These are phyloP conservation scores for Stachybotrys chlorohalonatus DNA, from an alignment of 2,329 filamentous ascomycete genomes.

Conservation along the genomic window DNA sequence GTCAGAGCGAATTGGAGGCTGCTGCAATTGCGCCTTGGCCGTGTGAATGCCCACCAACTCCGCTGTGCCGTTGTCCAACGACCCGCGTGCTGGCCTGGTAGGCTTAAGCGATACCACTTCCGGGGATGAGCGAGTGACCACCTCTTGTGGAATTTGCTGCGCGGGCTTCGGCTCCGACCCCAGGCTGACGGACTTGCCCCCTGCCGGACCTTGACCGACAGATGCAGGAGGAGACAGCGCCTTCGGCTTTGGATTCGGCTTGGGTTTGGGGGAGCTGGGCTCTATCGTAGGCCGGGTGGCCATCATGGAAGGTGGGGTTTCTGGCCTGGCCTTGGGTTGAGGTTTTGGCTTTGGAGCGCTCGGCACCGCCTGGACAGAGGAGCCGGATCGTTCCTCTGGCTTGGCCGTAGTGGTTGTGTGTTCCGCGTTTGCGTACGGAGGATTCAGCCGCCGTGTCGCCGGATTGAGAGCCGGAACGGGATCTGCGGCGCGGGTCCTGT, in stretches of 20 bases:
- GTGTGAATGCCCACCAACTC: background rate
- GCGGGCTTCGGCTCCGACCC: background rate
- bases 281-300: background rate
- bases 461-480: background rate
- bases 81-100: background rate
- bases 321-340: background rate
- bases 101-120: constrained; percentile 20
- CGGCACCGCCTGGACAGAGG: background rate
- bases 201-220: constrained; percentile 1
- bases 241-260: constrained; percentile 14
- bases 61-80: background rate
- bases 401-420: background rate
- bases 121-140: constrained; percentile 9
- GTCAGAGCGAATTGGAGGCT: background rate
- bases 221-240: constrained; percentile 5
- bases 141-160: constrained; percentile 7
- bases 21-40: background rate
- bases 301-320: background rate
- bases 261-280: constrained; percentile 12
- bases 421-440: background rate
- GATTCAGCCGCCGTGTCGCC: background rate
- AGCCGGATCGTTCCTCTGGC: background rate
- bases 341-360: background rate
- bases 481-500: background rate
- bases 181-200: background rate